A percentile compares a stretch with the other conserved stretches of the same genome.
Conservation (phyloP, 1,139 yeast species). For the Blastobotrys arbuscula region DNA sequence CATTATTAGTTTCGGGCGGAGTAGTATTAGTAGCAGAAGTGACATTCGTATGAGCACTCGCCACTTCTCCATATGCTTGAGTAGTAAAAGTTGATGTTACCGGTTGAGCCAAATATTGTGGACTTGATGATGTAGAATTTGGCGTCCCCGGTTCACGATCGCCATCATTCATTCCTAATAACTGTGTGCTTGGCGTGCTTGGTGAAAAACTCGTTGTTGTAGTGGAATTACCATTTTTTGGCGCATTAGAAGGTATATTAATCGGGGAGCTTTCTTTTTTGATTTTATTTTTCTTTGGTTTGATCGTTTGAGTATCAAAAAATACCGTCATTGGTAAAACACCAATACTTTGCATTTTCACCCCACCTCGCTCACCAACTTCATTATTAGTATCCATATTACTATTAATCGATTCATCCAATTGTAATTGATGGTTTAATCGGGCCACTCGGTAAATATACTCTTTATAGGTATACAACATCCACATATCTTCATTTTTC, state of each 20-base stretch:
- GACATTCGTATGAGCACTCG: not conserved
- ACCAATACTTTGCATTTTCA: slow-evolving; percentile 34
- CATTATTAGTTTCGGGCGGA: not conserved
- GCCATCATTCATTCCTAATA: slow-evolving; percentile 3
- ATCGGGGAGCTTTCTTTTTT: not conserved
- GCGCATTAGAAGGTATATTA: not conserved
- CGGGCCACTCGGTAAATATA: slow-evolving; percentile 60
- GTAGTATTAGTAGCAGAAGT: not conserved
- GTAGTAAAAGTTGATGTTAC: slow-evolving; percentile 23
- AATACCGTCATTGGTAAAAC: slow-evolving; percentile 60
- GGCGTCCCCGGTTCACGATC: not conserved
- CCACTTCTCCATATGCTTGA: slow-evolving; percentile 29
- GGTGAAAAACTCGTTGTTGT: not conserved
- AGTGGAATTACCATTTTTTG: not conserved
- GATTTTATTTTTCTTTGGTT: not conserved
- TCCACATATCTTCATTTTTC: slow-evolving; percentile 73
- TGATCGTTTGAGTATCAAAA: slow-evolving; percentile 39
- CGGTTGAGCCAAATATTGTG: slow-evolving; percentile 19
- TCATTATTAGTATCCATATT: not conserved
- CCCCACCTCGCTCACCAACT: slow-evolving; percentile 4
- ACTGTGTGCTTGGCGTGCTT: slow-evolving; percentile 1
- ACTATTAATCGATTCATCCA: not conserved
- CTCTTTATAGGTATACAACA: slow-evolving; percentile 52
- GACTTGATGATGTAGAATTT: slow-evolving; percentile 1
- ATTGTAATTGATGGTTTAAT: slow-evolving; percentile 16